A percentile compares a stretch with the other conserved stretches of the same genome.
Conservation (phyloP, 306 rosid genomes). For the Macrotyloma uniflorum region DNA sequence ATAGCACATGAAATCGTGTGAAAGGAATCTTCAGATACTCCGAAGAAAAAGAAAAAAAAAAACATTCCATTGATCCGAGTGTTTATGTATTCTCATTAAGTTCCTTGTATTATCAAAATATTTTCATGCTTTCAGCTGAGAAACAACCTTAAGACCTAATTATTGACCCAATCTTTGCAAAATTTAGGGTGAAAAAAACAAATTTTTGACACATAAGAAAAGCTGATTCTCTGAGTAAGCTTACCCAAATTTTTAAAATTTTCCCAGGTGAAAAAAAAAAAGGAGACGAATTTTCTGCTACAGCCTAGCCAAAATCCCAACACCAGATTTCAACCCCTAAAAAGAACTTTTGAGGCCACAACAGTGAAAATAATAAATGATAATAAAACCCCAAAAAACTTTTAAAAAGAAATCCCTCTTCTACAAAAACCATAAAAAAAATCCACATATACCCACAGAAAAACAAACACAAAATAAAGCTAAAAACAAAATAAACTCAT, state of each 20-base stretch:
- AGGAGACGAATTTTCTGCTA: not conserved
- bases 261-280: not conserved
- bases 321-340: not conserved
- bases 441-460: not conserved
- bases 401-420: not conserved
- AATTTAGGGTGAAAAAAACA: not conserved
- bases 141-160: not conserved
- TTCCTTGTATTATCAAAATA: not conserved
- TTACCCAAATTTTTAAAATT: not conserved
- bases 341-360: not conserved
- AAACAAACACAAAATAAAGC: not conserved
- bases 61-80: not conserved
- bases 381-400: not conserved
- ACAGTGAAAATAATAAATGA: not conserved
- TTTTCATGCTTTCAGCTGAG: conserved; percentile 4
- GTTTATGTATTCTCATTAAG: not conserved
- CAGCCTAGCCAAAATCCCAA: not conserved
- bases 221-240: conserved; percentile 1
- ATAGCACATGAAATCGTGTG: not conserved
- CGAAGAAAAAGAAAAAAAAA: conserved; percentile 4
- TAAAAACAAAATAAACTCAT: not conserved
- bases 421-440: not conserved
- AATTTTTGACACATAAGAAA: not conserved
- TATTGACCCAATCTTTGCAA: not conserved
- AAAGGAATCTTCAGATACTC: conserved; percentile 19